Evolutionary conservation across 768 basidiomycete species (phyloP).

Genomic region (Lenzites betulinus): DNA sequence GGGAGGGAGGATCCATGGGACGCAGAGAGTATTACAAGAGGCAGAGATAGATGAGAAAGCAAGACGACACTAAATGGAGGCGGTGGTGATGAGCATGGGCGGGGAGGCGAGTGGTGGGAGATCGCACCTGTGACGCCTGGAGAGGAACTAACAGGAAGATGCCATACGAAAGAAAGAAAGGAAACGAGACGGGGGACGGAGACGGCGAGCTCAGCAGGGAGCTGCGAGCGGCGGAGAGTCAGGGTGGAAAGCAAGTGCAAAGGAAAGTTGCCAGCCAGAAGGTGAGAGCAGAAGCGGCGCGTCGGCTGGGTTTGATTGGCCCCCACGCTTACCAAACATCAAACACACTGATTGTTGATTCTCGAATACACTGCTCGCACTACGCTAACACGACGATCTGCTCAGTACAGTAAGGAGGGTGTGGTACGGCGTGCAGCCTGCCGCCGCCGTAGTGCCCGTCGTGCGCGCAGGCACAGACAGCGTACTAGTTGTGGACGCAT

Average conservation of each 20-base stretch:
- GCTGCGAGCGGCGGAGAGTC: conserved; percentile 3
- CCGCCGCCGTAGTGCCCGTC: not conserved
- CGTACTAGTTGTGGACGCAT: not conserved
- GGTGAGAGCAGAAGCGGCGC: conserved; percentile 14
- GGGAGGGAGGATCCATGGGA: conserved; percentile 57
- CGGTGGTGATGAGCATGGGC: conserved; percentile 26
- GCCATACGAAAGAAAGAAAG: conserved; percentile 25
- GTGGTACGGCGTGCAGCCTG: not conserved
- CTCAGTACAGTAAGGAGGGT: conserved; percentile 11
- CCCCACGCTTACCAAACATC: conserved; percentile 26
- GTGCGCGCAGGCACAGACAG: not conserved
- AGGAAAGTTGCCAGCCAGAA: conserved; percentile 14
- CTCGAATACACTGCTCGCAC: conserved; percentile 7
- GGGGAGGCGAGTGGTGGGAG: not conserved
- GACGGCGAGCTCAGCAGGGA: conserved; percentile 20
- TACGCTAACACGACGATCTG: conserved; percentile 3
- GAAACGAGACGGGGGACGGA: conserved; percentile 4
- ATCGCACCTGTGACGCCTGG: conserved; percentile 29
- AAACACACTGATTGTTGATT: conserved; percentile 20
- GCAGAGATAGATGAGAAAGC: conserved; percentile 38
- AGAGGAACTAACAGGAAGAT: conserved; percentile 24
- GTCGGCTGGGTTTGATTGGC: conserved; percentile 27
- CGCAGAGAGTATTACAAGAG: conserved; percentile 12
- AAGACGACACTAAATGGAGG: conserved; percentile 27
- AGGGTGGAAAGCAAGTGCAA: conserved; percentile 16